Base-by-base conservation (phyloP, 805 yeast genomes). In the Metschnikowia bowlesiae region DNA sequence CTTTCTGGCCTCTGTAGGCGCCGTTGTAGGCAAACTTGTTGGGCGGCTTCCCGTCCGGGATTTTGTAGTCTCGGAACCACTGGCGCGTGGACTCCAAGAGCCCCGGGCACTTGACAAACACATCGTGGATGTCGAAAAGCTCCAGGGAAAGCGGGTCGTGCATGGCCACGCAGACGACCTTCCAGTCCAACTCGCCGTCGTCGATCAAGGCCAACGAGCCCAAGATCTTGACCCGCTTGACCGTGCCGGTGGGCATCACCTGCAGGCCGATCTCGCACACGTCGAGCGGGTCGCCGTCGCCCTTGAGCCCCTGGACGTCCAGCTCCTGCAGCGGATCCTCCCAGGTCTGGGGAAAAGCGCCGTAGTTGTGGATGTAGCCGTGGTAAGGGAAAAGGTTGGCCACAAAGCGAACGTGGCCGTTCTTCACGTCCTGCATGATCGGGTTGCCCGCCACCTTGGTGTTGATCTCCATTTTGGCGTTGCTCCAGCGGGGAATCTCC, bases 301-400 rank as follows among this genome's bases (percentile, higher is more conserved):
- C 99, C 53, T 70, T 65, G 18, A 69, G 61, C 11, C 62, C 67
- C 29, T 81, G 63, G 73, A 83, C 68, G 71, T 61, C 68, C 48
- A 66, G 61, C 42, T 62, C 82, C 73, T 81, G 69, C 83, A 88
- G 69, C 44, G 79, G 79, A 64, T 85, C 88, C 70, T 85, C 90
- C 90, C 90, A 85, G 44, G 90, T 85, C 71, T 92, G 97, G 59
- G 98, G 98, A 82, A 92, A 87, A 45, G 97, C 97, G 70, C 98
- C 99, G 70, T 92, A 92, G 79, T 94, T 94, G 78, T 90, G 96
- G 62, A 92, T 92, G 79, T 94, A 92, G 62, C 99, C 99, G 71
- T 94, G 96, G 79, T 88, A 96, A 48, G 99, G 99, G 89, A 92
- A 92, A 71, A 96, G 84, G 82, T 94, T 94, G 78, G 96, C 85